Evolutionary conservation across 2,329 filamentous ascomycete species (phyloP), one percentile per base, ranked within the genome.

Genomic region (Fusarium bulbicola): DNA sequence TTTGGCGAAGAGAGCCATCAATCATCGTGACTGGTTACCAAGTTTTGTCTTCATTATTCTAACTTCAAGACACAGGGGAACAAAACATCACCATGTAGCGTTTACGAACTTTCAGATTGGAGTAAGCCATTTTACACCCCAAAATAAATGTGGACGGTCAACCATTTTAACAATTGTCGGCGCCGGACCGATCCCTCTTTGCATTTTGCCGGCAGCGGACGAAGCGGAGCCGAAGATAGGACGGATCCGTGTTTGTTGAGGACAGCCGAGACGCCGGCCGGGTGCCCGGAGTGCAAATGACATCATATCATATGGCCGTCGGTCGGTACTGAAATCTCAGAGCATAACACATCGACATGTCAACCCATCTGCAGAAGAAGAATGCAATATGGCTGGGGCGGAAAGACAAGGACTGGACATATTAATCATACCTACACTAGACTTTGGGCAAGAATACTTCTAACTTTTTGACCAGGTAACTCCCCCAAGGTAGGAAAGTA

Each of bases 151-250:
- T 16, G 13, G 28, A 24, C 8, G n/a, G n/a, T 5, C n/a, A 32
- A 24, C 30, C 13, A 40, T 26, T 32, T 21, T 34, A 53, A 39
- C 16, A 34, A 18, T 21, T 28, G 20, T 34, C 54, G 30, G 42
- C 40, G 40, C 42, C 63, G 43, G n/a, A 36, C 42, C 11, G 18
- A 24, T 54, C 21, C 36, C n/a, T 56, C 26, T 39, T 36, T 21
- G 45, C 53, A 66, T 39, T 30, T 46, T 21, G 46, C 54, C 42
- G 32, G 20, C 20, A n/a, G 18, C 30, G 32, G 28, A 56, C 32
- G 56, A 63, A 40, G 63, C 63, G 56, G 66, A 40, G 63, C 63
- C 56, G 42, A 68, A 50, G 37, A 39, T 16, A 26, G 32, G 24
- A 57, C 62, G 65, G 40, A 54, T 39, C 65, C 56, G 56, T 34